phyloP scores from a whole-genome alignment of 768 basidiomycete genomes.

The Collybia nuda region DNA sequence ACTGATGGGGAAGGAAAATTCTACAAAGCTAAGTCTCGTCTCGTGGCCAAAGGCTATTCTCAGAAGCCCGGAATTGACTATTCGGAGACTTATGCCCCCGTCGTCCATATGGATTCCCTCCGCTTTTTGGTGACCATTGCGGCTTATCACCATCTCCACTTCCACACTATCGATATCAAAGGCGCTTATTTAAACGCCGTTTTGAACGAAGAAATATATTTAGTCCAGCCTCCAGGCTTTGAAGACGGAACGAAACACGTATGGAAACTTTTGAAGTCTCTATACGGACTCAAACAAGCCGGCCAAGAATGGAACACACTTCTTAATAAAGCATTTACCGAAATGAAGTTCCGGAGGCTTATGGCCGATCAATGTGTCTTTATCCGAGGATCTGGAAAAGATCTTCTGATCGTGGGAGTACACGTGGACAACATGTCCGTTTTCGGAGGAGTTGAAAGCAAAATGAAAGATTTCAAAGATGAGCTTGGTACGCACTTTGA shows the following conservation, averaged over 20 bases:
- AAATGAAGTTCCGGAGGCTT: constrained; percentile 15
- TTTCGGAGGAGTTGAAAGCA: too few relatives aligned
- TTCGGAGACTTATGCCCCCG: constrained; percentile 27
- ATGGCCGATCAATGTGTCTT: constrained; percentile 20
- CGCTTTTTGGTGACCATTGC: constrained; percentile 32
- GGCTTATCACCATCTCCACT: constrained; percentile 27
- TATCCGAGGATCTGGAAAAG: constrained; percentile 9
- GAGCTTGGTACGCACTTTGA: too few relatives aligned
- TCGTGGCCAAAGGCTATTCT: background rate
- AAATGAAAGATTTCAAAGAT: too few relatives aligned
- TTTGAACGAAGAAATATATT: constrained; percentile 33
- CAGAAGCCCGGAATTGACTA: background rate
- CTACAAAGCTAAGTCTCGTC: background rate
- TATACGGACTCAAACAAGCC: constrained; percentile 40
- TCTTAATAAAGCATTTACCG: constrained; percentile 13
- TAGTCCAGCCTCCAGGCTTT: constrained; percentile 34
- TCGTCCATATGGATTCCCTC: constrained; percentile 28
- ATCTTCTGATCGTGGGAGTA: constrained; percentile 16
- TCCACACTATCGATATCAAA: constrained; percentile 36
- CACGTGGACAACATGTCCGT: constrained; percentile 35
- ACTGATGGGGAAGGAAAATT: background rate
- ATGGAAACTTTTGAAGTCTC: constrained; percentile 18
- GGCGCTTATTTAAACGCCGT: constrained; percentile 25
- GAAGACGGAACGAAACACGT: constrained; percentile 21
- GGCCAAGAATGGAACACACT: constrained; percentile 25